Evolutionary conservation across 2,329 filamentous ascomycete genomes (phyloP), one percentile per base, ranked within the genome.

Genomic region (Colletotrichum sojae): DNA sequence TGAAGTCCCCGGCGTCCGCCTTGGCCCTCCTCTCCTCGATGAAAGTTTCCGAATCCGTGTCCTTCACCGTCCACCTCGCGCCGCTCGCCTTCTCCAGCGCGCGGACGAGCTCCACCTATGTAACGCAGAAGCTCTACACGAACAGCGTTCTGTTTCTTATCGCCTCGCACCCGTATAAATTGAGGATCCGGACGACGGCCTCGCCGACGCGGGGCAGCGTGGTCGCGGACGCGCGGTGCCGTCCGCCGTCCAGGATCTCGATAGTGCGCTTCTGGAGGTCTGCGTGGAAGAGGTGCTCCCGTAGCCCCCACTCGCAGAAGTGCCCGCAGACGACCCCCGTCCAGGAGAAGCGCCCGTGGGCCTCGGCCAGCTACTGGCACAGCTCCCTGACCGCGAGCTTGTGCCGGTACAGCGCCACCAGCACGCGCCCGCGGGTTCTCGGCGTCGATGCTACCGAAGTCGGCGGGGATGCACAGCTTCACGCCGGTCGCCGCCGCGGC

Each of bases 361-460:
- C 6, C 13, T 6, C 16, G 13, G 40, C 40, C 1, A 73, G 72
- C 12, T 81, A 78, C 70, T 76, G 74, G 20, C 80, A 69, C 27
- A 71, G 71, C 55, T 72, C 72, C 5, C 77, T 77, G 52, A 82
- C 76, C 36, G 60, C 63, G 22, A 76, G 73, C 71, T 82, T 81
- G 36, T 73, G 70, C 40, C 75, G 73, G 54, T 79, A 82, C 22
- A 82, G 73, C 20, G 74, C 75, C 6, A 81, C 77, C 25, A 82
- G 75, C 72, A 58, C 75, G 74, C 10, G 79, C 79, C n/a, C 73
- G 71, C 56, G 63, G 36, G 63, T 74, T 77, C 63, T 73, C 75
- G 45, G 79, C 75, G 70, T 82, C 80, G 49, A 77, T 78, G 75
- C 79, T 81, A 49, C 80, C 80, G 61, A 77, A 82, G 74, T 82